These are phyloP conservation scores for Leptographium procerum DNA, from an alignment of 2,329 filamentous ascomycete genomes.

Conservation along the genomic window DNA sequence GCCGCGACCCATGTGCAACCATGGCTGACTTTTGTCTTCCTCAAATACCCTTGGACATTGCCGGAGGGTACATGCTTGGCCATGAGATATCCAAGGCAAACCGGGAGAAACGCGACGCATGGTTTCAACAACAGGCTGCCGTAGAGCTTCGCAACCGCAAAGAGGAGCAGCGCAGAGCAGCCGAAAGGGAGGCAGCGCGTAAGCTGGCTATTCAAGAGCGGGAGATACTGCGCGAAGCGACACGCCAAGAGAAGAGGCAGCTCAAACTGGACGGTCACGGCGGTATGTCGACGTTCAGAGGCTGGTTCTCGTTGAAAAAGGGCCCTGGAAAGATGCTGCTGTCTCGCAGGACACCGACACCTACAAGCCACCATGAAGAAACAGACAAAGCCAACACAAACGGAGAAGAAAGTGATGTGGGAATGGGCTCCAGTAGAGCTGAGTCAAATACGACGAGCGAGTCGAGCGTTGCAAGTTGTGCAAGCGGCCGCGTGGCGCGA, in stretches of 20 bases:
- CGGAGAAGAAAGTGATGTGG: background rate
- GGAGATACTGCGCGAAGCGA: background rate
- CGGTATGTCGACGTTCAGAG: constrained; percentile 3
- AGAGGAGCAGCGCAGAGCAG: background rate
- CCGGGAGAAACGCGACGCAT: constrained; percentile 6
- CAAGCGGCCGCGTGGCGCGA: background rate
- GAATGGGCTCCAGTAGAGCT: background rate
- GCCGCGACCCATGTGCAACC: background rate
- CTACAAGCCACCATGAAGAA: background rate
- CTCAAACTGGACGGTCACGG: background rate
- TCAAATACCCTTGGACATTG: constrained; percentile 1
- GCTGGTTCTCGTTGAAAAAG: constrained; percentile 8
- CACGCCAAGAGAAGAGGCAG: background rate
- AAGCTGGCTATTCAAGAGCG: background rate
- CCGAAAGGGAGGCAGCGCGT: background rate
- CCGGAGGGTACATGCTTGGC: constrained; percentile 2
- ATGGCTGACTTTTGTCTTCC: constrained; percentile 8
- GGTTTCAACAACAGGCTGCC: constrained; percentile 8
- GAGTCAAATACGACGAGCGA: background rate
- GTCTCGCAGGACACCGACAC: constrained; percentile 8
- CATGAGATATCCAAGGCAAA: constrained; percentile 3
- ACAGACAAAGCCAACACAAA: background rate
- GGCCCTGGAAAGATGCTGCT: constrained; percentile 3
- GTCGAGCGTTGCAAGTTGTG: background rate
- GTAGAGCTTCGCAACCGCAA: background rate